Base-by-base conservation (phyloP, 352 stramenopile genomes). In the Pythium diclinum region DNA sequence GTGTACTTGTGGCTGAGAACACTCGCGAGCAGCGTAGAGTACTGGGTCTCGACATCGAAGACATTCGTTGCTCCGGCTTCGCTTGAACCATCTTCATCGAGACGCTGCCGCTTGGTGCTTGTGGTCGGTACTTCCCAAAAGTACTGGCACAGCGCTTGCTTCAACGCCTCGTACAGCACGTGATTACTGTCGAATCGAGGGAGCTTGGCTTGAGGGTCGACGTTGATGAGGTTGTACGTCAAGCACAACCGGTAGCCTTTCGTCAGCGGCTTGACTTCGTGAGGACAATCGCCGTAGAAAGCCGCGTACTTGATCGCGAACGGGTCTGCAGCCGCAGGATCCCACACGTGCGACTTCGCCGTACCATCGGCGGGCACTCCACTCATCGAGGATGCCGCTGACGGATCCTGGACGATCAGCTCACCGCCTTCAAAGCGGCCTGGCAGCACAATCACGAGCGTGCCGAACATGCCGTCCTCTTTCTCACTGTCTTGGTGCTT, bases 401-500 rank as follows among this genome's bases (percentile, higher is more conserved):
- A 61, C n/a, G 59, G 54, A 32, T 49, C 33, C 8, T 65, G 52
- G 6, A 72, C 59, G 5, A 54, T 30, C 2, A 68, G 55, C 36
- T 82, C 44, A 6, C 44, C 44, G 17, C 63, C 68, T 51, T 56
- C 44, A 48, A 76, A 69, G 8, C 30, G 21, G 23, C 69, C 65
- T 4, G 77, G 75, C 16, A 83, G 65, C 56, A 81, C 56, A 4
- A 85, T 56, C 47, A 85, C 61, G 3, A 85, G 57, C n/a, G 77
- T 81, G 0, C 73, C 77, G 38, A 85, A 79, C 75, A 83, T 83
- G 11, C 75, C 75, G 33, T 56, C 36, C 48, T 81, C 73, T 56
- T 85, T 83, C 66, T 85, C 77, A 46, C 69, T 85, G 53, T 86
- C 77, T 47, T 76, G 68, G 61, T 83, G 72, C n/a, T 49, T 61